phyloP scores from a whole-genome alignment of 192 early-diverging fungal species.

The Backusella westeae region DNA sequence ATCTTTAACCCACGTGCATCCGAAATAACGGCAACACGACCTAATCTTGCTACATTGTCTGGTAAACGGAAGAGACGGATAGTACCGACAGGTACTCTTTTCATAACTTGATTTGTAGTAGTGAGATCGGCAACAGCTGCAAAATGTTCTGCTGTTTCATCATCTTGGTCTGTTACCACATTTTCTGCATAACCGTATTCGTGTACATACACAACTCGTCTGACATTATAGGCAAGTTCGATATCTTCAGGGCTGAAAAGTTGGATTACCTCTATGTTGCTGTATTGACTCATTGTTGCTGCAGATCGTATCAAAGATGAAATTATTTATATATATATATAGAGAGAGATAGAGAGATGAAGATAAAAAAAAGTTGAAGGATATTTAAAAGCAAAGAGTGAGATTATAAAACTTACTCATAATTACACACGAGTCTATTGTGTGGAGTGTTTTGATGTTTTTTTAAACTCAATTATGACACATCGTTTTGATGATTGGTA shows the following conservation, averaged over 20 bases:
- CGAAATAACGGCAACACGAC: slow-evolving; percentile 24
- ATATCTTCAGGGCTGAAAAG: not conserved
- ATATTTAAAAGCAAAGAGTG: not conserved
- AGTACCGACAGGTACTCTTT: slow-evolving; percentile 20
- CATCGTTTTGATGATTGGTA: not conserved
- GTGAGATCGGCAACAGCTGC: not conserved
- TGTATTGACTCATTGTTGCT: not conserved
- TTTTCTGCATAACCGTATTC: not conserved
- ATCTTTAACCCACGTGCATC: slow-evolving; percentile 27
- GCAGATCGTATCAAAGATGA: not conserved
- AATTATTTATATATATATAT: not conserved
- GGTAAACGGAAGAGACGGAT: slow-evolving; percentile 14
- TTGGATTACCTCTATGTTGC: not conserved
- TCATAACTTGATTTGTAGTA: not conserved
- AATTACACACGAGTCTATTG: not conserved
- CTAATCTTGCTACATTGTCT: slow-evolving; percentile 26
- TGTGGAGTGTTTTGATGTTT: not conserved
- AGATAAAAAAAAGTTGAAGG: not conserved
- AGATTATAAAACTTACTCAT: not conserved
- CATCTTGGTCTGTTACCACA: not conserved
- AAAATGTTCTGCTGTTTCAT: not conserved
- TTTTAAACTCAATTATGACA: not conserved
- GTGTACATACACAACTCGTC: not conserved
- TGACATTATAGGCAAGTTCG: not conserved
- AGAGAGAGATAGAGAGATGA: not conserved